phyloP scores from a whole-genome alignment of 2,329 filamentous ascomycete species.

The Aspergillus awamori region DNA sequence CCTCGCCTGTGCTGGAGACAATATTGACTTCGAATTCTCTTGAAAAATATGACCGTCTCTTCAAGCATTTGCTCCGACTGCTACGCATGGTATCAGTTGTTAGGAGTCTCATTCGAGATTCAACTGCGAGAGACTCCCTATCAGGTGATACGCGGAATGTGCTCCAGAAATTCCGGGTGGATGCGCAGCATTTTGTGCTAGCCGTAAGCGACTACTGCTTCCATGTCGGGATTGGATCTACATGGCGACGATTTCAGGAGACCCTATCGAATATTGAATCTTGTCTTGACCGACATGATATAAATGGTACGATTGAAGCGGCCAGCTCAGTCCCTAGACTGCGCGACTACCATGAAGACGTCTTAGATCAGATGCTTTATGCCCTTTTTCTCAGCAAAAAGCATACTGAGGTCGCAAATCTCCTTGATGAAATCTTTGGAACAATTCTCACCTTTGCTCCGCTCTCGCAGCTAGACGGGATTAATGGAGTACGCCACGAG shows the following conservation, averaged over 20 bases:
- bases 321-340: slow-evolving; percentile 67
- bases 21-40: slow-evolving; percentile 73
- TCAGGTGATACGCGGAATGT: slow-evolving; percentile 43
- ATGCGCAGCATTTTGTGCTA: slow-evolving; percentile 78
- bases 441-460: slow-evolving; percentile 70
- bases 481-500: slow-evolving; percentile 38
- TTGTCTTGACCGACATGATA: slow-evolving; percentile 54
- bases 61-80: slow-evolving; percentile 76
- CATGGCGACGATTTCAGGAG: slow-evolving; percentile 71
- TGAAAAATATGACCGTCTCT: slow-evolving; percentile 81
- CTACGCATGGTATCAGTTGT: slow-evolving; percentile 78
- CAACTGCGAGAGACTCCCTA: slow-evolving; percentile 43
- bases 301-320: slow-evolving; percentile 50
- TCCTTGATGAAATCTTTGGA: slow-evolving; percentile 77
- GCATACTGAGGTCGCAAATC: slow-evolving; percentile 69
- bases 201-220: slow-evolving; percentile 77
- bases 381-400: slow-evolving; percentile 73
- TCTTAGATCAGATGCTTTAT: slow-evolving; percentile 75
- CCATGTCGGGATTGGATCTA: slow-evolving; percentile 71
- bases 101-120: slow-evolving; percentile 64
- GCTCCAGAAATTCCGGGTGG: slow-evolving; percentile 67
- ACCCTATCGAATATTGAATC: slow-evolving; percentile 67
- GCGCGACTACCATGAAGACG: slow-evolving; percentile 69
- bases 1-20: slow-evolving; percentile 69
- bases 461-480: slow-evolving; percentile 14